Conservation (phyloP, 148 eudicot species). For the Persicaria tinctoria region DNA sequence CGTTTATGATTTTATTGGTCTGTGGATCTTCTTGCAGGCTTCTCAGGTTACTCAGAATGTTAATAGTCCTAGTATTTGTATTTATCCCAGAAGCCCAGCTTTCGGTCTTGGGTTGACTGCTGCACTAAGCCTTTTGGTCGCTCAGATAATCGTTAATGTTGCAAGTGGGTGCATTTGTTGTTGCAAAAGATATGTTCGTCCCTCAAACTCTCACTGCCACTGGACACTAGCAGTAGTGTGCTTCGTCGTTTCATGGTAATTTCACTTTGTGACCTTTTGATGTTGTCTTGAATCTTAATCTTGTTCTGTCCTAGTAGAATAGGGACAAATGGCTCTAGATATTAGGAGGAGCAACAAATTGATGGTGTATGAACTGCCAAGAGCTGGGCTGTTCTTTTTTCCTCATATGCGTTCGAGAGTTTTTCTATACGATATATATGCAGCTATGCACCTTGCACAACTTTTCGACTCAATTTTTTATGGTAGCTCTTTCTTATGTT, state of each 20-base stretch:
- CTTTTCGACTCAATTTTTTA: background rate
- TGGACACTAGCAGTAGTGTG: conserved; percentile 61
- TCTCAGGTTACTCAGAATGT: conserved; percentile 38
- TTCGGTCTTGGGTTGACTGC: conserved; percentile 63
- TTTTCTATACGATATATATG: background rate
- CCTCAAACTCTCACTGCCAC: conserved; percentile 32
- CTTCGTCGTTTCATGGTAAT: conserved; percentile 84
- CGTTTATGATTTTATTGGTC: background rate
- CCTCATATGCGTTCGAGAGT: background rate
- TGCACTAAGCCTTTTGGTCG: conserved; percentile 56
- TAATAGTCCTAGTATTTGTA: conserved; percentile 35
- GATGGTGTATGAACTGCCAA: background rate
- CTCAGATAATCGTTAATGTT: conserved; percentile 54
- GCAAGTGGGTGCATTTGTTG: conserved; percentile 79
- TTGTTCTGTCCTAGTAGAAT: background rate
- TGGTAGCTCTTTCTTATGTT: background rate
- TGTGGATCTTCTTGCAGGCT: conserved; percentile 33
- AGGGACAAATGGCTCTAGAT: background rate
- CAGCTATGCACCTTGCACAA: background rate
- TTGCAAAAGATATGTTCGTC: conserved; percentile 48
- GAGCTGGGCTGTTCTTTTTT: background rate
- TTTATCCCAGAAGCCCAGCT: conserved; percentile 80
- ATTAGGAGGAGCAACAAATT: background rate
- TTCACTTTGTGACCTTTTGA: background rate
- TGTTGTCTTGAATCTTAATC: background rate